Conservation (phyloP, 2,329 filamentous ascomycete genomes). For the Cytospora chrysosperma region DNA sequence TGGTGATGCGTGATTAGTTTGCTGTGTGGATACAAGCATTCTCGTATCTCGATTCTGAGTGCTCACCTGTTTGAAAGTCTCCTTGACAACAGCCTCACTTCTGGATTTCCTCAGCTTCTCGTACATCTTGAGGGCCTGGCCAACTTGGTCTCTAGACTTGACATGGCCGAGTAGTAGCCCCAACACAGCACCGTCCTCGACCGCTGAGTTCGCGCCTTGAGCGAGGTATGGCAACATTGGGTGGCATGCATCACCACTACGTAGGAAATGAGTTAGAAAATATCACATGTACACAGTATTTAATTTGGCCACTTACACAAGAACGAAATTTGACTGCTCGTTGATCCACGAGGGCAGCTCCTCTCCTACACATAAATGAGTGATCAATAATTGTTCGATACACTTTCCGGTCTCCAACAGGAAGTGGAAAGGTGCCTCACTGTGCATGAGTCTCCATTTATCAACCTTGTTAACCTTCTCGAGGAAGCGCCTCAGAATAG, state of each 20-base stretch:
- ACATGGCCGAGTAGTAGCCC: constrained; percentile 57
- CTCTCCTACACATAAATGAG: constrained; percentile 30
- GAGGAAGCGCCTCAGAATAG: constrained; percentile 46
- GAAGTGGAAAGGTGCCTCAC: constrained; percentile 31
- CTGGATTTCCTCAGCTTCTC: constrained; percentile 47
- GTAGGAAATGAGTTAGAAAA: constrained; percentile 13
- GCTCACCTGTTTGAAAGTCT: constrained; percentile 52
- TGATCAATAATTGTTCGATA: not conserved
- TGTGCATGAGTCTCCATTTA: constrained; percentile 68
- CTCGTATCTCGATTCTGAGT: not conserved
- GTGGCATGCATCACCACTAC: constrained; percentile 59
- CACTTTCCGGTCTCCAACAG: too few species aligned
- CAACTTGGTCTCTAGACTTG: constrained; percentile 44
- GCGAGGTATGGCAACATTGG: constrained; percentile 64
- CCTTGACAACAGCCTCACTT: constrained; percentile 55
- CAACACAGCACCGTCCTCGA: constrained; percentile 68
- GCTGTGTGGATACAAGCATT: not conserved
- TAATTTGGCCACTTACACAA: constrained; percentile 44
- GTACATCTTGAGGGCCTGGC: constrained; percentile 45
- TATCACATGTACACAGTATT: constrained; percentile 14
- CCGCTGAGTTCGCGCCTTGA: constrained; percentile 64
- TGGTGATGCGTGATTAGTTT: constrained; percentile 30
- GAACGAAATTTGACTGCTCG: constrained; percentile 48
- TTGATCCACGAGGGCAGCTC: constrained; percentile 57
- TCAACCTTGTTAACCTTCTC: constrained; percentile 56